phyloP scores from a whole-genome alignment of 2,329 filamentous ascomycete species.

The Pseudofabraea citricarpa region DNA sequence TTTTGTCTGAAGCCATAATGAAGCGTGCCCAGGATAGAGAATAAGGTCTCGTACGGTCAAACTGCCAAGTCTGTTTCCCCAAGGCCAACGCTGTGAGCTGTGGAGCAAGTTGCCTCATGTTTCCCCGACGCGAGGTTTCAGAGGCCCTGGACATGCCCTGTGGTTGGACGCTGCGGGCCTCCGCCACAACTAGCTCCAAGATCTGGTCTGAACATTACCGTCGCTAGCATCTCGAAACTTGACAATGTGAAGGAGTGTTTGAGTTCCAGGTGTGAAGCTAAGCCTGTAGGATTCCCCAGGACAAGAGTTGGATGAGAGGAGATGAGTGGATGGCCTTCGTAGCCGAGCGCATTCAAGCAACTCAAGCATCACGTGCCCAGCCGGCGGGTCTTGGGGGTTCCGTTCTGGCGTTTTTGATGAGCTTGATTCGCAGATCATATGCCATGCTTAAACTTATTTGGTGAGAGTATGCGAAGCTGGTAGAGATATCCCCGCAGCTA shows the following conservation, averaged over 20 bases:
- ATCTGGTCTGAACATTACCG: not conserved
- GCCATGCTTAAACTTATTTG: no score
- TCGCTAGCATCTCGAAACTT: not conserved
- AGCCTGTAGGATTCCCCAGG: not conserved
- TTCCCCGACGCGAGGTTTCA: no score
- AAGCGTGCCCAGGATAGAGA: not conserved
- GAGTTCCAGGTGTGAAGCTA: not conserved
- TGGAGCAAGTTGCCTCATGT: conserved; percentile 1
- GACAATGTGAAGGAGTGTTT: not conserved
- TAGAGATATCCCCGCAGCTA: no score
- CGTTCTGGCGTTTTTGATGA: no score
- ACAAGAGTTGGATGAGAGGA: no score
- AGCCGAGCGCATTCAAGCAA: no score
- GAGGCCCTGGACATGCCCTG: no score
- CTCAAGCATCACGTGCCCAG: no score
- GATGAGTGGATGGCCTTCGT: no score
- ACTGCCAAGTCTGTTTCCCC: conserved; percentile 3
- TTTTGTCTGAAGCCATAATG: not conserved
- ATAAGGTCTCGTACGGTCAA: not conserved
- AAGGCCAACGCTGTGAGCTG: not conserved
- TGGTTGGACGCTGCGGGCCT: not conserved
- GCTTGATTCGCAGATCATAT: no score
- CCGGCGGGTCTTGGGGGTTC: no score
- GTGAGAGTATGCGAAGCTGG: no score
- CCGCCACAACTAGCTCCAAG: not conserved